These are phyloP conservation scores for Anaeromyces robustus DNA, from an alignment of 192 early-diverging fungal genomes.

Conservation along the genomic window DNA sequence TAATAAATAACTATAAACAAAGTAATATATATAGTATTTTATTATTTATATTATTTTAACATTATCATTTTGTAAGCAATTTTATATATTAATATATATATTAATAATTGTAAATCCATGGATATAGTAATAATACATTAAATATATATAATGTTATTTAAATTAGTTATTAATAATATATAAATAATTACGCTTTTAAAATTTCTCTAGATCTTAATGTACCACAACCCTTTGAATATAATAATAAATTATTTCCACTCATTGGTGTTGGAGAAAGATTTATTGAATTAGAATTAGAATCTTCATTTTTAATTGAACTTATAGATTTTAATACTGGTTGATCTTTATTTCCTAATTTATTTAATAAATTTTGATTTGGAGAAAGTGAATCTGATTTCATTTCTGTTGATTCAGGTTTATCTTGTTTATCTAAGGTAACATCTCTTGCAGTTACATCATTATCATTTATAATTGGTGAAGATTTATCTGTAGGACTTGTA, in stretches of 20 bases:
- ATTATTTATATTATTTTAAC: too few species aligned
- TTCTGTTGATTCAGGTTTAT: not conserved
- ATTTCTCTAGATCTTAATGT: slow-evolving; percentile 3
- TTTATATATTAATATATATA: too few species aligned
- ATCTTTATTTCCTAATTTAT: not conserved
- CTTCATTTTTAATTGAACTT: not conserved
- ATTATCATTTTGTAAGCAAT: too few species aligned
- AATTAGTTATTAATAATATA: too few species aligned
- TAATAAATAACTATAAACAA: not conserved
- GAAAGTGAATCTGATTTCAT: not conserved
- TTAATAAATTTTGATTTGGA: not conserved
- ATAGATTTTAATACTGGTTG: not conserved
- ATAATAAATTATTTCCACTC: slow-evolving; percentile 3
- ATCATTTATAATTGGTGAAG: not conserved
- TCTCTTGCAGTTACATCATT: not conserved
- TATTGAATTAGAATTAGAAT: not conserved
- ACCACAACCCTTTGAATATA: slow-evolving; percentile 5
- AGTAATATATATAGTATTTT: too few species aligned
- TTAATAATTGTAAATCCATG: too few species aligned
- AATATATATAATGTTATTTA: too few species aligned
- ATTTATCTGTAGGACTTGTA: not conserved
- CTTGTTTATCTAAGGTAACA: not conserved
- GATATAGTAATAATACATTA: too few species aligned
- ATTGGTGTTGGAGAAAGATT: not conserved
- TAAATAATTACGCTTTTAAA: not conserved